A percentile compares a stretch with the other conserved stretches of the same genome.
These are phyloP conservation scores for Psilocybe tampanensis DNA, from an alignment of 768 basidiomycete species.

Conservation along the genomic window DNA sequence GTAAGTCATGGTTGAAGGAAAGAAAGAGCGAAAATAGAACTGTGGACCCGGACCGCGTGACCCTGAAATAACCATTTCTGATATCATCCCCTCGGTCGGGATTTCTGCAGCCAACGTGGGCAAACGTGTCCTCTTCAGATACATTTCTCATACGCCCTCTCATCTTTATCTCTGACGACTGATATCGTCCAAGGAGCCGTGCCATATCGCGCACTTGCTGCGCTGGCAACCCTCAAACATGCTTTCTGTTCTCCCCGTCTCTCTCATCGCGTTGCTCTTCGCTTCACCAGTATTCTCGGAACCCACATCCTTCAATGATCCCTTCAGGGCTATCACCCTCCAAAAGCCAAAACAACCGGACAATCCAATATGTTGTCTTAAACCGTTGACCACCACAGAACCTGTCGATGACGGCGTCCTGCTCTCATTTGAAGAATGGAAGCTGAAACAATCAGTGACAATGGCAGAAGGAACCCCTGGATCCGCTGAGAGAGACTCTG, in stretches of 20 bases:
- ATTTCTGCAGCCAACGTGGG: slow-evolving; percentile 3
- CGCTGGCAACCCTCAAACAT: slow-evolving; percentile 12
- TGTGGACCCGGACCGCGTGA: background rate
- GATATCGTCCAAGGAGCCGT: background rate
- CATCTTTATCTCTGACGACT: background rate
- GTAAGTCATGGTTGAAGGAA: no score
- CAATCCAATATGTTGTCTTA: slow-evolving; percentile 70
- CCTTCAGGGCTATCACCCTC: slow-evolving; percentile 57
- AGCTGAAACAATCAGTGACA: slow-evolving; percentile 58
- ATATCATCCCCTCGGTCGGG: background rate
- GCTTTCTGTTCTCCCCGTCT: slow-evolving; percentile 28
- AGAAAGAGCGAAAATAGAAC: no score
- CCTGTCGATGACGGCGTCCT: slow-evolving; percentile 63
- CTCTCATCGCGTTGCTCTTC: slow-evolving; percentile 39
- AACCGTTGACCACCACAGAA: slow-evolving; percentile 49
- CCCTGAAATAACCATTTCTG: background rate
- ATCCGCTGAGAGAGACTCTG: slow-evolving; percentile 25
- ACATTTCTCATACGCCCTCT: background rate
- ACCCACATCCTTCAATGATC: slow-evolving; percentile 51
- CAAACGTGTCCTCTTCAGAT: slow-evolving; percentile 14
- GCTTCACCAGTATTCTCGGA: slow-evolving; percentile 34
- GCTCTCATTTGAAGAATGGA: slow-evolving; percentile 90
- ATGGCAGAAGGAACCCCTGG: slow-evolving; percentile 36
- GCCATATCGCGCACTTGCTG: background rate
- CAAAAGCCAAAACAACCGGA: slow-evolving; percentile 52